Base-by-base conservation (phyloP, 1,139 yeast genomes). In the Suhomyces bolitotheri region DNA sequence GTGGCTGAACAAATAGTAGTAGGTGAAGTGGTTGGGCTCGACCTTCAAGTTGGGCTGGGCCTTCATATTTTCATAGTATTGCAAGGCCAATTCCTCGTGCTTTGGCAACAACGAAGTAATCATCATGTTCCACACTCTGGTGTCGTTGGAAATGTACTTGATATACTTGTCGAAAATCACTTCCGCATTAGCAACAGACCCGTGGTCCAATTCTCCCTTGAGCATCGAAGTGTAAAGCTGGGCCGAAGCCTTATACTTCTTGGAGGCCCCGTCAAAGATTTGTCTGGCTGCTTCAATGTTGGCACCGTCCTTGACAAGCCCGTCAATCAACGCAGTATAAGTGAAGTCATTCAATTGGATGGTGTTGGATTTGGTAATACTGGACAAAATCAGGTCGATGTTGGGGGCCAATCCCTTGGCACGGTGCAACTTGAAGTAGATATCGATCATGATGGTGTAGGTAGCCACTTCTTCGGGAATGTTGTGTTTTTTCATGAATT, bases 391-490 rank as follows among this genome's bases (percentile, higher is more conserved):
- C 9, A 63, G 52, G 12, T 60, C 60, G 7, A 64, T 60, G 24
- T 68, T 57, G 4, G 82, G 75, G n/a, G 60, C 55, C 36, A 65
- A 54, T 9, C 81, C 78, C 36, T 60, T 67, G 7, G 64, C 60
- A 27, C 64, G 62, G 31, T 72, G 64, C 24, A 64, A 47, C 53
- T 76, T 79, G 60, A 82, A 70, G 46, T 74, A 67, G 35, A 72
- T 59, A 51, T 82, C 81, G 36, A 82, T 69, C 22, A 82, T 60
- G 25, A 74, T 73, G n/a, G 90, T 75, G 55, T 78, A 78, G 1
- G 92, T 82, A 11, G 78, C 80, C 33, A 78, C 69, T 52, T 81
- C 87, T 19, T 83, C 85, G 22, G 66, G 54, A 23, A 82, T 60
- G n/a, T 66, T 60, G 23, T 64, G 38, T 21, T 49, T 46, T 37